A percentile compares a stretch with the other conserved stretches of the same genome.
Conservation (phyloP, 768 basidiomycete genomes). For the Pisolithus microcarpus region DNA sequence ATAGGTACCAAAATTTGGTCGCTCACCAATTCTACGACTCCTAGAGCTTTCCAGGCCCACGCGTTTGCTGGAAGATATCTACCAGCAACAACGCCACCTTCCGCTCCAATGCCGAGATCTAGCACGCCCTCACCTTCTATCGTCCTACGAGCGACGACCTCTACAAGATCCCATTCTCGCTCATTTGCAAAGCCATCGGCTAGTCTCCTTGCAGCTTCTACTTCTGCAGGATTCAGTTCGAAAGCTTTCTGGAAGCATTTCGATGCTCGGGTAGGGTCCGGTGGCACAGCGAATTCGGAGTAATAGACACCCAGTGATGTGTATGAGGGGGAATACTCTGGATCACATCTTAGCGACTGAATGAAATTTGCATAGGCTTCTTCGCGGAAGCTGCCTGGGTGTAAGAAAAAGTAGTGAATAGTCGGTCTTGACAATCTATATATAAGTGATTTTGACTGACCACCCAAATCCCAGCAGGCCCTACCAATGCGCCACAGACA, state of each 20-base stretch:
- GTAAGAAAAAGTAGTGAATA: slow-evolving; percentile 1
- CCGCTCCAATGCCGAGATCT: slow-evolving; percentile 45
- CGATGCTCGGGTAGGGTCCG: slow-evolving; percentile 77
- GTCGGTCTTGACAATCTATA: background rate
- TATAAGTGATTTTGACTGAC: slow-evolving; percentile 34
- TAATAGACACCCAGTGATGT: slow-evolving; percentile 93
- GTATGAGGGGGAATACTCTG: slow-evolving; percentile 83
- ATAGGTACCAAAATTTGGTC: background rate
- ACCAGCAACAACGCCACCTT: slow-evolving; percentile 32
- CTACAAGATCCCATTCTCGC: slow-evolving; percentile 91
- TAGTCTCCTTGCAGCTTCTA: slow-evolving; percentile 73
- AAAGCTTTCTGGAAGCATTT: slow-evolving; percentile 99
- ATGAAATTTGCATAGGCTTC: slow-evolving; percentile 78
- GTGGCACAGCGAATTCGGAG: slow-evolving; percentile 56
- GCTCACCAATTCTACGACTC: slow-evolving; percentile 83
- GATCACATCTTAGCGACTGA: slow-evolving; percentile 62
- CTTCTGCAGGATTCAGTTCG: slow-evolving; percentile 87
- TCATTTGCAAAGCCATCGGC: slow-evolving; percentile 90
- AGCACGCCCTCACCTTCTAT: slow-evolving; percentile 90
- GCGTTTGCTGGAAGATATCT: slow-evolving; percentile 70
- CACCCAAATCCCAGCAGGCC: slow-evolving; percentile 63
- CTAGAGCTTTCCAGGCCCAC: slow-evolving; percentile 98
- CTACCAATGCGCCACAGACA: slow-evolving; percentile 83
- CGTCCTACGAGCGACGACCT: slow-evolving; percentile 85
- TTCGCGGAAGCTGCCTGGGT: slow-evolving; percentile 42